phyloP scores from a whole-genome alignment of 495 filamentous ascomycete genomes.

The Lasiosphaeriaceae sp. region DNA sequence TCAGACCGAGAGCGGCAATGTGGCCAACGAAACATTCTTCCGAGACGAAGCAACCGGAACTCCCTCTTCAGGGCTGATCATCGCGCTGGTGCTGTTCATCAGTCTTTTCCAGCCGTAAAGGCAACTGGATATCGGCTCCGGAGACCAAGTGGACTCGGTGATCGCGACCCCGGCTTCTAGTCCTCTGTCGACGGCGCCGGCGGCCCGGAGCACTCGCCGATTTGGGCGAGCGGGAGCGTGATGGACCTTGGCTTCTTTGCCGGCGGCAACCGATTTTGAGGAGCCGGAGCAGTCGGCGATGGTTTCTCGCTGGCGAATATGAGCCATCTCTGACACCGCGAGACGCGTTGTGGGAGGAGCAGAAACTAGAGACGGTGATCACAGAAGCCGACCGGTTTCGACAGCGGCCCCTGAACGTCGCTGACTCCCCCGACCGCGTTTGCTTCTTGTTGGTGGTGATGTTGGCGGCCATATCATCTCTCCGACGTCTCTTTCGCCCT shows the following conservation, averaged over 20 bases:
- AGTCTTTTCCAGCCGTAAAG: not conserved
- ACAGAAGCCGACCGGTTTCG: slow-evolving; percentile 35
- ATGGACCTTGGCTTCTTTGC: slow-evolving; percentile 31
- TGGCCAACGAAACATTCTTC: no score
- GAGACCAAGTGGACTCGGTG: slow-evolving; percentile 8
- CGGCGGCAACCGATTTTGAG: slow-evolving; percentile 26
- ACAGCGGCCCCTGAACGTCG: slow-evolving; percentile 36
- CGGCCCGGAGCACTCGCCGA: slow-evolving; percentile 13
- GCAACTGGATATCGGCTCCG: not conserved
- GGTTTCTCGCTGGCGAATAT: slow-evolving; percentile 30
- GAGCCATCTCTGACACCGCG: slow-evolving; percentile 17
- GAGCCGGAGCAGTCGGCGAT: slow-evolving; percentile 21
- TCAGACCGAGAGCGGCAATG: no score
- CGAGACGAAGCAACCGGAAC: no score
- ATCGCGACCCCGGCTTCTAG: slow-evolving; percentile 31
- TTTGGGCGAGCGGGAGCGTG: slow-evolving; percentile 31
- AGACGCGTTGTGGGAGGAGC: slow-evolving; percentile 22
- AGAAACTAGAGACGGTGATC: slow-evolving; percentile 14
- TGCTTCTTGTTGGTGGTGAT: slow-evolving; percentile 12
- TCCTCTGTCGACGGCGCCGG: slow-evolving; percentile 32
- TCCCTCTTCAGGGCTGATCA: not conserved
- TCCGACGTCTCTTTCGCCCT: slow-evolving; percentile 32
- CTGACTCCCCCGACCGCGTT: slow-evolving; percentile 33
- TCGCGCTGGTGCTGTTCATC: not conserved
- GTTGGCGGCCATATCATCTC: slow-evolving; percentile 14